Conservation (phyloP, 2,329 filamentous ascomycete genomes). For the Talaromyces funiculosus region DNA sequence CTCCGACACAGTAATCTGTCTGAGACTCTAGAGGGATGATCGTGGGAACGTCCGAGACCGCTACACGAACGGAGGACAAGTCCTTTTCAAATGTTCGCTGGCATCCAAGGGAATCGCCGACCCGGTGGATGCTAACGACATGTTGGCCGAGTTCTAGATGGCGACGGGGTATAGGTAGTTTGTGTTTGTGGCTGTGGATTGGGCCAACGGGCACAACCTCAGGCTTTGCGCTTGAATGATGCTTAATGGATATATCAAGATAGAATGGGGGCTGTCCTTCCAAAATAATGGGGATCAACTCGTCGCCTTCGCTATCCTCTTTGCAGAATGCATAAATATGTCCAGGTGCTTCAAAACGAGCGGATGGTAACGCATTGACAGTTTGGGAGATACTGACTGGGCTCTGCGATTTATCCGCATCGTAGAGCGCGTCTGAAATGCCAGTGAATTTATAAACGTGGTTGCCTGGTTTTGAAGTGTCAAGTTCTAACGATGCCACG, state of each 20-base stretch:
- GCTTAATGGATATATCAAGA: constrained; percentile 87
- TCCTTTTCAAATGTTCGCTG: constrained; percentile 68
- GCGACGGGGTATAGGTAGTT: constrained; percentile 76
- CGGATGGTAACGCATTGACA: constrained; percentile 77
- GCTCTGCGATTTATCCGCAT: constrained; percentile 61
- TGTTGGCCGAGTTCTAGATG: constrained; percentile 85
- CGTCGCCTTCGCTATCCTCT: constrained; percentile 72
- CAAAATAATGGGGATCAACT: constrained; percentile 80
- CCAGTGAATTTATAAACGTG: constrained; percentile 84
- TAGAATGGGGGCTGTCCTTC: constrained; percentile 82
- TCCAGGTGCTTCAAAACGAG: constrained; percentile 75
- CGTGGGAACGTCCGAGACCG: constrained; percentile 86
- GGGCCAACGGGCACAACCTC: constrained; percentile 77
- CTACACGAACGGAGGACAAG: constrained; percentile 75
- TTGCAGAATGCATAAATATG: constrained; percentile 96
- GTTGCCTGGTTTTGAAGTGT: constrained; percentile 73
- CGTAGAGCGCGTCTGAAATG: constrained; percentile 80
- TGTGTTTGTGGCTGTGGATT: constrained; percentile 67
- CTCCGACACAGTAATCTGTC: constrained; percentile 88
- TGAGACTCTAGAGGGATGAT: constrained; percentile 83
- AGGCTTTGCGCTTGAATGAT: constrained; percentile 71
- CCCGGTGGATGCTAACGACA: constrained; percentile 79
- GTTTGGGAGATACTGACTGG: constrained; percentile 71
- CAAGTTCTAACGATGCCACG: constrained; percentile 73
- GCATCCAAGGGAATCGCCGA: constrained; percentile 82